These are phyloP conservation scores for Clavispora santaluciae DNA, from an alignment of 805 yeast species.

Conservation along the genomic window DNA sequence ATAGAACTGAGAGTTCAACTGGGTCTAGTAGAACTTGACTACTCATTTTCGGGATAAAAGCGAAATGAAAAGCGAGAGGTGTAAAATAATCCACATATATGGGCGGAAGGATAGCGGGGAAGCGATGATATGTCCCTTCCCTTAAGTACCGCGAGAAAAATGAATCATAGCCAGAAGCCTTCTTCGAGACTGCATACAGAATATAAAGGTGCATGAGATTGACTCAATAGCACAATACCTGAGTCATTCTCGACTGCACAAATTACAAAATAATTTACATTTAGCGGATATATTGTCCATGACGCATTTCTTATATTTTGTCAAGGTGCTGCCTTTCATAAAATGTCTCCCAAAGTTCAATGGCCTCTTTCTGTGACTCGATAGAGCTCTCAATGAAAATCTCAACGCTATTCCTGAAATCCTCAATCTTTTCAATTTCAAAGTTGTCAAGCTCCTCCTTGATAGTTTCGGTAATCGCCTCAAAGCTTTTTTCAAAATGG, in stretches of 20 bases:
- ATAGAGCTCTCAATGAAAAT: constrained; percentile 84
- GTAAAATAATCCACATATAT: neutral
- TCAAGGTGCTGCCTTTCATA: constrained; percentile 47
- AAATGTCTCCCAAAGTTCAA: constrained; percentile 85
- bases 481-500: constrained; percentile 54
- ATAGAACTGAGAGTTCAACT: constrained; percentile 43
- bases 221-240: neutral
- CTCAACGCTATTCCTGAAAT: constrained; percentile 85
- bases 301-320: constrained; percentile 2
- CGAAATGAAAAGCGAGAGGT: no score
- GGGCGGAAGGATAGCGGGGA: neutral
- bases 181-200: neutral
- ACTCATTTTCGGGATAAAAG: constrained; percentile 23
- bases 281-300: neutral
- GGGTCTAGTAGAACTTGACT: constrained; percentile 47
- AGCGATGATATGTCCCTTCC: neutral
- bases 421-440: constrained; percentile 72
- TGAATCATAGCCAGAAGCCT: constrained; percentile 1
- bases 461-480: constrained; percentile 59
- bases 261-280: neutral
- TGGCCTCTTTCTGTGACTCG: constrained; percentile 89
- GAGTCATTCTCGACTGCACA: constrained; percentile 1
- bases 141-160: neutral
- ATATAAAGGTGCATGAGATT: neutral
- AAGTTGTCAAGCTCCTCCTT: constrained; percentile 63